Percentiles rank a stretch among this genome's conserved stretches.
Evolutionary conservation across 2,329 filamentous ascomycete species (phyloP).

Genomic region (Metarhizium brunneum): DNA sequence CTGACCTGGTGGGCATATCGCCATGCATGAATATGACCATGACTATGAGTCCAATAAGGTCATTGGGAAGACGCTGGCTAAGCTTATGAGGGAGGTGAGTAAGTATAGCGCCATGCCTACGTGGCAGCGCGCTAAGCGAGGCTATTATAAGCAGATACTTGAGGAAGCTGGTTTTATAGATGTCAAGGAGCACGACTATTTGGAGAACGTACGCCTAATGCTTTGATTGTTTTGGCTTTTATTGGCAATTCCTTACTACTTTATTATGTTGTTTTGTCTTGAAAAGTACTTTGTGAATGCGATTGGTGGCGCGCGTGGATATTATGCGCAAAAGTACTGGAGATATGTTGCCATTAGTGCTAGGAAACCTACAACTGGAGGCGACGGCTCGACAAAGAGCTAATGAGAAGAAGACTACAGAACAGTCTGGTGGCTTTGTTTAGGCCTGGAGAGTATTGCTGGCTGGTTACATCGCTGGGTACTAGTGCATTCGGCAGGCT

Average conservation of each 20-base stretch:
- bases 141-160: slow-evolving; percentile 30
- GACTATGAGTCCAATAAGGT: slow-evolving; percentile 16
- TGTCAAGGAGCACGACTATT: slow-evolving; percentile 32
- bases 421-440: too few species aligned
- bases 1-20: slow-evolving; percentile 35
- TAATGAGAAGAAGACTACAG: not conserved
- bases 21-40: slow-evolving; percentile 39
- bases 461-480: too few species aligned
- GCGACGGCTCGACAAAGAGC: not conserved
- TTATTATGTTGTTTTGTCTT: slow-evolving; percentile 32
- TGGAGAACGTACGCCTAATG: slow-evolving; percentile 38
- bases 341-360: slow-evolving; percentile 10
- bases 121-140: slow-evolving; percentile 26
- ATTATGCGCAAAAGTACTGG: slow-evolving; percentile 9
- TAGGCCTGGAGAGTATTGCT: too few species aligned
- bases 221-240: slow-evolving; percentile 36
- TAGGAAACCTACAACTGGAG: slow-evolving; percentile 3
- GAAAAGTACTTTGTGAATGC: slow-evolving; percentile 36
- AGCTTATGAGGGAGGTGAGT: slow-evolving; percentile 28
- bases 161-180: slow-evolving; percentile 35
- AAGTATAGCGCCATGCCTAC: slow-evolving; percentile 36
- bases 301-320: slow-evolving; percentile 4
- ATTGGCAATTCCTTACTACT: slow-evolving; percentile 34
- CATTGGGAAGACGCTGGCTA: slow-evolving; percentile 16
- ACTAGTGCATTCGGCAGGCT: too few species aligned